Evolutionary conservation across 768 basidiomycete genomes (phyloP).

Genomic region (Boletus pseudo-olivaceus): DNA sequence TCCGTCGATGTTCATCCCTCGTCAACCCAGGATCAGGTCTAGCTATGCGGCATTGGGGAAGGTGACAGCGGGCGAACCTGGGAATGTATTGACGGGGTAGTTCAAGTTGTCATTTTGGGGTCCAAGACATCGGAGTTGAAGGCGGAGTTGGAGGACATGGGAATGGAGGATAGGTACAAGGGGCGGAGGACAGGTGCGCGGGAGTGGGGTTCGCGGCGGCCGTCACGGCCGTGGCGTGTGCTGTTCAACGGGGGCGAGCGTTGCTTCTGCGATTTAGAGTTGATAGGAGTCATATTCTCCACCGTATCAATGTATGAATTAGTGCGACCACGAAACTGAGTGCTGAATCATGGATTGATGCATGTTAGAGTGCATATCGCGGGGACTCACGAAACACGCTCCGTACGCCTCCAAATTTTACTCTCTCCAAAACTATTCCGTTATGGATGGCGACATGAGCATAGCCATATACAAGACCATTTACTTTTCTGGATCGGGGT

Average conservation of each 20-base stretch:
- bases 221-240: conserved; percentile 72
- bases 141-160: conserved; percentile 47
- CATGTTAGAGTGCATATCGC: neutral
- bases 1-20: conserved; percentile 80
- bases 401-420: neutral
- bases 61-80: conserved; percentile 42
- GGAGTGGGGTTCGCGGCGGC: conserved; percentile 79
- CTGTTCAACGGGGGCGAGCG: conserved; percentile 64
- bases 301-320: neutral
- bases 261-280: conserved; percentile 61
- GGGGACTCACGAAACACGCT: neutral
- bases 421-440: neutral
- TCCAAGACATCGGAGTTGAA: conserved; percentile 85
- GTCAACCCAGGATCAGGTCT: conserved; percentile 90
- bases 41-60: conserved; percentile 62
- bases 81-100: conserved; percentile 57
- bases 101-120: conserved; percentile 64
- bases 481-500: neutral
- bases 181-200: conserved; percentile 54
- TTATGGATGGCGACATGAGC: neutral
- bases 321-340: neutral
- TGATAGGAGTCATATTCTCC: neutral
- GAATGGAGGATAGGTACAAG: conserved; percentile 33
- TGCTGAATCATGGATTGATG: neutral
- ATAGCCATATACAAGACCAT: neutral